phyloP scores from a whole-genome alignment of 768 basidiomycete species.

The Mycena pura region DNA sequence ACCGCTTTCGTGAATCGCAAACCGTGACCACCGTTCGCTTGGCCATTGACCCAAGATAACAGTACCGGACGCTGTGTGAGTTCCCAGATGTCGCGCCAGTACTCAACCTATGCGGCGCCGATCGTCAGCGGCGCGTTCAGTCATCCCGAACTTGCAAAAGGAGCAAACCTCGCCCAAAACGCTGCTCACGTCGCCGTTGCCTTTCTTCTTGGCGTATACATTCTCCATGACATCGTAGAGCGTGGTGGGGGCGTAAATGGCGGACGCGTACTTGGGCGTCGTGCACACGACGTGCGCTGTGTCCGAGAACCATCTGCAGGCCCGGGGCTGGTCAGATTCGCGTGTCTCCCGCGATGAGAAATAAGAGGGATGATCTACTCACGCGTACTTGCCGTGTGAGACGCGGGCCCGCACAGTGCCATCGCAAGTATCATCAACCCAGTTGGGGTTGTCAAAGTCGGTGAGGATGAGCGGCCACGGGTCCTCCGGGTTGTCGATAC shows the following conservation, averaged over 20 bases:
- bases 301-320: not conserved
- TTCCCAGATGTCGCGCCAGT: conserved; percentile 41
- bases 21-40: conserved; percentile 42
- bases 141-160: not conserved
- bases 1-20: not conserved
- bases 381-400: conserved; percentile 1
- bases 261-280: conserved; percentile 39
- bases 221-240: conserved; percentile 41
- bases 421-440: conserved; percentile 43
- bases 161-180: not conserved
- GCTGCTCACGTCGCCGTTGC: not conserved
- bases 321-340: not conserved
- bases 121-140: conserved; percentile 14
- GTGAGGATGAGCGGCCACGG: conserved; percentile 33
- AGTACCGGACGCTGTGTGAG: conserved; percentile 29
- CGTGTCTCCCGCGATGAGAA: not conserved
- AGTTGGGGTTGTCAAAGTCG: conserved; percentile 40
- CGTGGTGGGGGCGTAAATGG: conserved; percentile 36
- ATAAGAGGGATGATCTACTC: not conserved
- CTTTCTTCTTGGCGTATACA: conserved; percentile 29
- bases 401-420: conserved; percentile 37
- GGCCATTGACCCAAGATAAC: conserved; percentile 39
- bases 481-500: conserved; percentile 16
- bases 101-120: conserved; percentile 18
- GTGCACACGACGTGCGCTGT: conserved; percentile 34